A percentile compares a stretch with the other conserved stretches of the same genome.
Evolutionary conservation across 2,329 filamentous ascomycete genomes (phyloP).

Genomic region (Aureobasidium pullulans): DNA sequence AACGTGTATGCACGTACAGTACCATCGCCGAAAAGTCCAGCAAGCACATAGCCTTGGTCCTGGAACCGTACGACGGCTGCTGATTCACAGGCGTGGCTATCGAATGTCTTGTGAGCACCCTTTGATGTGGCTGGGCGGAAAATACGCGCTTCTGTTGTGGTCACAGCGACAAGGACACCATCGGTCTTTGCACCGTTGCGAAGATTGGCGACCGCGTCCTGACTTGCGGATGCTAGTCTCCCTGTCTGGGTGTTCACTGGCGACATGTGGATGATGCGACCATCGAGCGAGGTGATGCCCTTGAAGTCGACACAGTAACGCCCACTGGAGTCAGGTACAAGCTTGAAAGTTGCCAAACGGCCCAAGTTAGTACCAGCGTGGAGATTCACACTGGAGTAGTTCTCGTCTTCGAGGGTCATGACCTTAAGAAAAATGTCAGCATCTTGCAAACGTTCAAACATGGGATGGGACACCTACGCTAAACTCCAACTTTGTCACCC

Average conservation of each 20-base stretch:
- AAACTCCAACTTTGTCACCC: constrained; percentile 78
- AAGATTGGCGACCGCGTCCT: constrained; percentile 65
- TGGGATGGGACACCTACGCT: constrained; percentile 43
- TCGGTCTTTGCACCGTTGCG: constrained; percentile 67
- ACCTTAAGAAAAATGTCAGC: constrained; percentile 31
- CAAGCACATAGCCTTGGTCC: constrained; percentile 64
- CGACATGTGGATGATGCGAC: constrained; percentile 62
- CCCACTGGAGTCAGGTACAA: constrained; percentile 63
- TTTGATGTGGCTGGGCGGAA: constrained; percentile 80
- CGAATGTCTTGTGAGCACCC: constrained; percentile 87
- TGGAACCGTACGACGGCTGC: constrained; percentile 70
- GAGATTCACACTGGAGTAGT: constrained; percentile 88
- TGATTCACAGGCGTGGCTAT: constrained; percentile 72
- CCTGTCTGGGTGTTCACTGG: constrained; percentile 77
- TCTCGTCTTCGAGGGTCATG: constrained; percentile 85
- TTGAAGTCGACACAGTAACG: constrained; percentile 66
- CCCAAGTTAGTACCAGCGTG: constrained; percentile 85
- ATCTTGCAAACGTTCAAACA: not conserved
- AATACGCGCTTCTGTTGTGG: constrained; percentile 66
- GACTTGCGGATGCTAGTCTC: constrained; percentile 66
- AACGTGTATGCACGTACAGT: constrained; percentile 74
- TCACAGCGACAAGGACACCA: constrained; percentile 74
- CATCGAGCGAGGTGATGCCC: constrained; percentile 61
- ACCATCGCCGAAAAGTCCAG: constrained; percentile 79
- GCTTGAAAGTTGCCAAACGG: constrained; percentile 80